These are phyloP conservation scores for Wallacemonas rigidus DNA, from an alignment of 208 protist species.

Conservation along the genomic window DNA sequence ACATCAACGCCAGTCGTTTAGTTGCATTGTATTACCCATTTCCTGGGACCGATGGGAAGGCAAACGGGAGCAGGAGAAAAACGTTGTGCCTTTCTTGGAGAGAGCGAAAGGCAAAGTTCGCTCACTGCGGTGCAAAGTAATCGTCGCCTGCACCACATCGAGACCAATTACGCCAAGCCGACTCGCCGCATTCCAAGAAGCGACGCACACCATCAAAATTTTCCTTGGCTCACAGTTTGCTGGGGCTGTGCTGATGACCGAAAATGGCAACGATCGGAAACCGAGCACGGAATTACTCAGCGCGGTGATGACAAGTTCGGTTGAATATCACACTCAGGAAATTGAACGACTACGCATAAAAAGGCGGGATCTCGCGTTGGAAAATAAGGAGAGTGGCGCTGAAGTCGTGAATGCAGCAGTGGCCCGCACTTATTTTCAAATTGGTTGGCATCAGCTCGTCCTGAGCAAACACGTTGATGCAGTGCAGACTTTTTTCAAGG, in stretches of 20 bases:
- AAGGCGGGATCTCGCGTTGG: conserved; percentile 12
- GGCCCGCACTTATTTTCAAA: conserved; percentile 46
- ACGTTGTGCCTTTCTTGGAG: conserved; percentile 24
- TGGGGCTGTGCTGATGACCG: conserved; percentile 23
- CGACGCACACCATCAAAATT: conserved; percentile 18
- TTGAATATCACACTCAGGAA: conserved; percentile 31
- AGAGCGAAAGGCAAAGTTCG: conserved; percentile 8
- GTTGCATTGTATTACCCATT: conserved; percentile 28
- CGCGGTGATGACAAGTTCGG: conserved; percentile 14
- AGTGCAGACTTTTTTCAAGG: conserved; percentile 40
- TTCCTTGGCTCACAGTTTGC: conserved; percentile 25
- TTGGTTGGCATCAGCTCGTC: conserved; percentile 68
- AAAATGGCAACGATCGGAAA: conserved; percentile 19
- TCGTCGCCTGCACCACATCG: conserved; percentile 24
- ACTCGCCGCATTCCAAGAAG: conserved; percentile 9
- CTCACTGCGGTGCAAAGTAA: conserved; percentile 18
- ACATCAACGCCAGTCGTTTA: conserved; percentile 27
- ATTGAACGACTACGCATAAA: conserved; percentile 25
- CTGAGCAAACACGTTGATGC: conserved; percentile 43
- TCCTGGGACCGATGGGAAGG: conserved; percentile 18
- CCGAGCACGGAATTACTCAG: conserved; percentile 25
- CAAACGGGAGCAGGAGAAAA: conserved; percentile 15
- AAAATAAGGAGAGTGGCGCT: conserved; percentile 1
- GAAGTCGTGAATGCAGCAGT: conserved; percentile 23
- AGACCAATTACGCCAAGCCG: conserved; percentile 7